A percentile compares a stretch with the other conserved stretches of the same genome.
Evolutionary conservation across 257 asterid species (phyloP).

Genomic region (Penstemon davidsonii): DNA sequence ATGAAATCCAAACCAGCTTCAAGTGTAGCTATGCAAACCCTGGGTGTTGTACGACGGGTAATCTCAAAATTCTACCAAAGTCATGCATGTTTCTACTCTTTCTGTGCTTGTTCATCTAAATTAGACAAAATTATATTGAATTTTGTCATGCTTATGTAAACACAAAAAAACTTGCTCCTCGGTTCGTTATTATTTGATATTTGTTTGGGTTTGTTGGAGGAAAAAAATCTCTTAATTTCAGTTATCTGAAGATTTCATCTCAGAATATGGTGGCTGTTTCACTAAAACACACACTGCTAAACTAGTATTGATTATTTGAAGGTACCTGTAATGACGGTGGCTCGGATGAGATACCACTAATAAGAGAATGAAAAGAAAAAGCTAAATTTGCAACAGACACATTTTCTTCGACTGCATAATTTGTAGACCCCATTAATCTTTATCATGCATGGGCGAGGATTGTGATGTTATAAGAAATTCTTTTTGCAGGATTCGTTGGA

Average conservation of each 20-base stretch:
- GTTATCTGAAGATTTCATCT: slow-evolving; percentile 3
- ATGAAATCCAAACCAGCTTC: slow-evolving; percentile 64
- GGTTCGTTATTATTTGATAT: not conserved
- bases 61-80: slow-evolving; percentile 27
- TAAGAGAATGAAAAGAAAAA: too few species aligned
- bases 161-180: not conserved
- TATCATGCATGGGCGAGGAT: not conserved
- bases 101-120: not conserved
- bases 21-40: slow-evolving; percentile 64
- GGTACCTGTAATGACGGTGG: not conserved
- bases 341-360: not conserved
- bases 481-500: slow-evolving; percentile 56
- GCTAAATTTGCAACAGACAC: too few species aligned
- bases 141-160: not conserved
- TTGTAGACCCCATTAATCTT: not conserved
- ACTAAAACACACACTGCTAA: not conserved
- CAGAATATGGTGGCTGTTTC: not conserved
- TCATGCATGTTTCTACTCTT: slow-evolving; percentile 18
- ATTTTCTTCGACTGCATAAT: not conserved
- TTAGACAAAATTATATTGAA: not conserved
- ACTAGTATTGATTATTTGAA: not conserved
- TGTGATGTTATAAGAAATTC: not conserved
- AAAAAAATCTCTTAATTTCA: not conserved
- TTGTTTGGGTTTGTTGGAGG: not conserved
- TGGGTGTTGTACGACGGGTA: slow-evolving; percentile 73